Conservation (phyloP, 257 asterid genomes). For the Solanum paucissectum region DNA sequence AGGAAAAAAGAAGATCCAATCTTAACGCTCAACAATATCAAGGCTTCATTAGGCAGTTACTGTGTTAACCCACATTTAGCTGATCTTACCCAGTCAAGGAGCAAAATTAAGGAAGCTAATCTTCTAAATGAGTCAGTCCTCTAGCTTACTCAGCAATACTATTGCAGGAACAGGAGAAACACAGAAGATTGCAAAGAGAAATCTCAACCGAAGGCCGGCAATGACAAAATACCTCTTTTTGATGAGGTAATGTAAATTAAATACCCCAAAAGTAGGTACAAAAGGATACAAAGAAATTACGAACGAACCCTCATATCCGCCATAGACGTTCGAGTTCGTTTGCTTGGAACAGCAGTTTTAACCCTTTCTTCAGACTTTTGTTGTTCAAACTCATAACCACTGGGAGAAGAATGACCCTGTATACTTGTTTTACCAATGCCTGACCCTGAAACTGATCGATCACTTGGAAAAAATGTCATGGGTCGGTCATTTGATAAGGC, state of each 20-base stretch:
- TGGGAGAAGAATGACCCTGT: constrained; percentile 46
- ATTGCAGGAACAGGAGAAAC: background rate
- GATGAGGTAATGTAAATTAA: background rate
- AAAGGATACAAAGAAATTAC: background rate
- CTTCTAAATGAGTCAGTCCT: background rate
- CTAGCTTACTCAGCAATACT: background rate
- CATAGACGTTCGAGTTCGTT: constrained; percentile 91
- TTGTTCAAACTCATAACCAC: constrained; percentile 62
- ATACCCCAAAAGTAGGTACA: background rate
- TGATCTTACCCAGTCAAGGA: background rate
- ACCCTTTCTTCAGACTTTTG: constrained; percentile 64
- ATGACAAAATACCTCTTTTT: background rate
- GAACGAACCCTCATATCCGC: constrained; percentile 57
- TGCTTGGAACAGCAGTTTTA: constrained; percentile 56
- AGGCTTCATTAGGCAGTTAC: background rate
- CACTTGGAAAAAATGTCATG: constrained; percentile 40
- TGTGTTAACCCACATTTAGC: background rate
- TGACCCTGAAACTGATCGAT: constrained; percentile 50
- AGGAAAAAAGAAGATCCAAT: background rate
- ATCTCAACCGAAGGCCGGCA: background rate
- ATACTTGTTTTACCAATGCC: constrained; percentile 47
- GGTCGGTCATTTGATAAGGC: constrained; percentile 61
- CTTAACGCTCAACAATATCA: background rate
- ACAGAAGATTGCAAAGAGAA: background rate
- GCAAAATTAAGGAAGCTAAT: background rate